A percentile compares a stretch with the other conserved stretches of the same genome.
phyloP scores from a whole-genome alignment of 345 rosid species.

The Turnera subulata region DNA sequence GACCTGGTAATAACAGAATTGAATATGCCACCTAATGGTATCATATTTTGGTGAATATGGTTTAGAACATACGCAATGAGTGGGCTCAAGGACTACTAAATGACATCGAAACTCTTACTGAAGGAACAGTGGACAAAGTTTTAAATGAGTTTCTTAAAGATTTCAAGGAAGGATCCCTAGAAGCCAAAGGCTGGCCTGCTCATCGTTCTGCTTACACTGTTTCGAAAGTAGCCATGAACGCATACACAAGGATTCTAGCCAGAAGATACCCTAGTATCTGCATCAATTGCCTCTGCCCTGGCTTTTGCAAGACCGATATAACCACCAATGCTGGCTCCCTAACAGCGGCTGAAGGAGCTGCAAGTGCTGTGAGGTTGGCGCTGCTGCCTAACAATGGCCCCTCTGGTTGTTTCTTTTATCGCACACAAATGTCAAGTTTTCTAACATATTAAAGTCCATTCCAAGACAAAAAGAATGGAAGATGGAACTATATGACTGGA shows the following conservation, averaged over 20 bases:
- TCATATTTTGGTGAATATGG: no score
- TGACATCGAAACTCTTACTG: conserved; percentile 22
- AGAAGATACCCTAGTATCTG: conserved; percentile 15
- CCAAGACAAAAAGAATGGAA: no score
- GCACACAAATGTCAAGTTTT: no score
- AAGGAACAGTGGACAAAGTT: conserved; percentile 23
- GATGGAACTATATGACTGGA: no score
- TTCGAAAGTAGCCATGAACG: conserved; percentile 30
- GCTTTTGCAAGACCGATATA: conserved; percentile 30
- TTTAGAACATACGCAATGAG: conserved; percentile 18
- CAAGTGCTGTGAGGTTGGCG: no score
- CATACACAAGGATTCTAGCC: conserved; percentile 34
- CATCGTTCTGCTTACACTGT: conserved; percentile 18
- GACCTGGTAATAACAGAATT: no score
- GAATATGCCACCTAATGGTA: no score
- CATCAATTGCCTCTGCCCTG: conserved; percentile 33
- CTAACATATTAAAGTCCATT: no score
- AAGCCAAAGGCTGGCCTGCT: conserved; percentile 29
- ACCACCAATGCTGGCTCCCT: conserved; percentile 19
- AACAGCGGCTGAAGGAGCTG: conserved; percentile 17
- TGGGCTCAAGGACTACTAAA: conserved; percentile 21
- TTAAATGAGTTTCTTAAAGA: conserved; percentile 16
- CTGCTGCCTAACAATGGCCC: no score
- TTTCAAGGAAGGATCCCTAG: conserved; percentile 22
- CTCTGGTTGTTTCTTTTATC: no score